Conservation (phyloP, 2,329 filamentous ascomycete species). For the Hypoxylon sp. region DNA sequence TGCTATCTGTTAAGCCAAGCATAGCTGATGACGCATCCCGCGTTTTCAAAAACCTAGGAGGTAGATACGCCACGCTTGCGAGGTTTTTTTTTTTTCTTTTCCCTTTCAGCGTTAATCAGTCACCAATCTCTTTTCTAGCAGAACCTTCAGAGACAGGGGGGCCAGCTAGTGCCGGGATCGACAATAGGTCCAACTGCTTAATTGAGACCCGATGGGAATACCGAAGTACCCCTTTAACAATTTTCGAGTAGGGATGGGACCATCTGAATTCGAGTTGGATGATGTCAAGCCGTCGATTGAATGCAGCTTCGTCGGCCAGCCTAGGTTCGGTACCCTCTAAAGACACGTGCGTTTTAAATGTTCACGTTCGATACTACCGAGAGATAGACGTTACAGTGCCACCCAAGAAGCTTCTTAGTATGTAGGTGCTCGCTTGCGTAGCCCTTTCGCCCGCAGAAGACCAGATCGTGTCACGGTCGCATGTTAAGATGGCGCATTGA, state of each 20-base stretch:
- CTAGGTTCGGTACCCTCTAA: slow-evolving; percentile 17
- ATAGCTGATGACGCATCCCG: slow-evolving; percentile 15
- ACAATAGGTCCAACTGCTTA: slow-evolving; percentile 33
- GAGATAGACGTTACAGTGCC: slow-evolving; percentile 11
- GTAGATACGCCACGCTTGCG: slow-evolving; percentile 12
- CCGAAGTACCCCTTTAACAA: slow-evolving; percentile 45
- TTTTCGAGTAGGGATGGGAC: slow-evolving; percentile 18
- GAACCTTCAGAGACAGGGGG: slow-evolving; percentile 22
- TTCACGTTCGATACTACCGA: slow-evolving; percentile 2
- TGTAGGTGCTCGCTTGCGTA: not conserved
- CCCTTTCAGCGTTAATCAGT: slow-evolving; percentile 13
- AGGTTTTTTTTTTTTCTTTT: slow-evolving; percentile 29
- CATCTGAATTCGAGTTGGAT: slow-evolving; percentile 20
- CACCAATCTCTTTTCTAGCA: slow-evolving; percentile 19
- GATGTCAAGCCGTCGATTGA: slow-evolving; percentile 34
- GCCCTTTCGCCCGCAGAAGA: not conserved
- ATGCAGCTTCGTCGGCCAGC: slow-evolving; percentile 15
- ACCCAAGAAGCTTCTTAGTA: slow-evolving; percentile 8
- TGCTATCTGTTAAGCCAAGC: slow-evolving; percentile 1
- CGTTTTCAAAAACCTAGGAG: not conserved
- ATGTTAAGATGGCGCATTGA: slow-evolving; percentile 27
- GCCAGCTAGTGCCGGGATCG: slow-evolving; percentile 38
- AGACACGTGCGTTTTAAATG: slow-evolving; percentile 11
- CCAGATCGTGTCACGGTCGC: slow-evolving; percentile 34
- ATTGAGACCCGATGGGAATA: slow-evolving; percentile 16